Evolutionary conservation across 768 basidiomycete genomes (phyloP).

Genomic region (Boletus sp.): DNA sequence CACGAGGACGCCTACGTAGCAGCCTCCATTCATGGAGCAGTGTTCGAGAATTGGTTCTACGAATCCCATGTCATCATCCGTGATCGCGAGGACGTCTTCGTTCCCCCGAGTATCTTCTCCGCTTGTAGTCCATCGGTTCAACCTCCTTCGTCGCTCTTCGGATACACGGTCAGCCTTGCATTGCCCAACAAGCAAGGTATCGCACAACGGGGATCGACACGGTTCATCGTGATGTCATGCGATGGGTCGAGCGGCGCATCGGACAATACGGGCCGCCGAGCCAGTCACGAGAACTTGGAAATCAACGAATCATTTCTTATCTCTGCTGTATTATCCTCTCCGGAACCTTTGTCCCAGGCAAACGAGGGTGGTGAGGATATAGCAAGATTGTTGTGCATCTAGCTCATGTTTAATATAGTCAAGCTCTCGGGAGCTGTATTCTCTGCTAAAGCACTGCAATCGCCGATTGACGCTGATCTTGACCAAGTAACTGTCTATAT

Average conservation of each 20-base stretch:
- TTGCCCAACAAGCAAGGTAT: slow-evolving; percentile 76
- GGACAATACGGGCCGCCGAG: slow-evolving; percentile 5
- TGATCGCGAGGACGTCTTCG: slow-evolving; percentile 41
- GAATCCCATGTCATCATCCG: slow-evolving; percentile 46
- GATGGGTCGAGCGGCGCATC: slow-evolving; percentile 8
- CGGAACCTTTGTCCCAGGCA: slow-evolving; percentile 8
- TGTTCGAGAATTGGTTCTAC: slow-evolving; percentile 45
- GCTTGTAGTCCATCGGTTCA: slow-evolving; percentile 13
- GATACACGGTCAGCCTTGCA: slow-evolving; percentile 54
- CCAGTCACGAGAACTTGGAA: slow-evolving; percentile 48
- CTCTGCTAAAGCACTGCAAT: slow-evolving; percentile 30
- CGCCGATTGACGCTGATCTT: slow-evolving; percentile 31
- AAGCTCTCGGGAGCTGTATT: slow-evolving; percentile 19
- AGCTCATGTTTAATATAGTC: not conserved
- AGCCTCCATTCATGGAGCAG: slow-evolving; percentile 33
- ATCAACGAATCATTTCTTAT: slow-evolving; percentile 74
- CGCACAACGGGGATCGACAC: slow-evolving; percentile 45
- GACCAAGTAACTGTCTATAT: slow-evolving; percentile 62
- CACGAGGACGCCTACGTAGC: slow-evolving; percentile 46
- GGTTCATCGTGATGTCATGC: slow-evolving; percentile 46
- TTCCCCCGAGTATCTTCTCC: slow-evolving; percentile 21
- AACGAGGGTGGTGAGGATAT: slow-evolving; percentile 7
- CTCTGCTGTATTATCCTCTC: slow-evolving; percentile 39
- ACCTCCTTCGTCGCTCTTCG: slow-evolving; percentile 20
- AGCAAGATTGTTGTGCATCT: not conserved